Conservation (phyloP, 2,329 filamentous ascomycete genomes). For the Nigrospora sphaerica region DNA sequence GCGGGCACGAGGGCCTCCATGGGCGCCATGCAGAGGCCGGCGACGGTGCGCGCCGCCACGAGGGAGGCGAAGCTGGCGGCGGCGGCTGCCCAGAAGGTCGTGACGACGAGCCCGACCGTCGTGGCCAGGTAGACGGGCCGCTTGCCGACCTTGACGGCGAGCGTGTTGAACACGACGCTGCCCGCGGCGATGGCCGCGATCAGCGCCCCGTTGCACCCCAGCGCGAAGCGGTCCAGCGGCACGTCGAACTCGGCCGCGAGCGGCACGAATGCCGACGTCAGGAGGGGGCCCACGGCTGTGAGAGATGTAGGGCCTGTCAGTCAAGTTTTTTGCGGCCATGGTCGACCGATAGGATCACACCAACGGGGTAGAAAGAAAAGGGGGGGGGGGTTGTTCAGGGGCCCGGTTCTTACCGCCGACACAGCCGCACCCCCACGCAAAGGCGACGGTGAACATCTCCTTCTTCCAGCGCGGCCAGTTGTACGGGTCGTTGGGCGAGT, state of each 20-base stretch:
- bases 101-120: constrained; percentile 37
- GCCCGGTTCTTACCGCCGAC: constrained; percentile 25
- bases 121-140: constrained; percentile 41
- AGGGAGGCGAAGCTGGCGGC: constrained; percentile 36
- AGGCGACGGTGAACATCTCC: constrained; percentile 24
- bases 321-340: neutral
- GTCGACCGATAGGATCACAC: neutral
- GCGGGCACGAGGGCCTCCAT: constrained; percentile 46
- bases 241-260: constrained; percentile 24
- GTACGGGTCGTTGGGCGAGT: constrained; percentile 38
- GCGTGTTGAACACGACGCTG: constrained; percentile 40
- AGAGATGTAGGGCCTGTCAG: neutral
- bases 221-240: constrained; percentile 21
- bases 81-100: constrained; percentile 38
- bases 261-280: constrained; percentile 26
- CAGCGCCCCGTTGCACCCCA: constrained; percentile 25
- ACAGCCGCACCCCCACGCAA: constrained; percentile 30
- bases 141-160: constrained; percentile 42
- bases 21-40: constrained; percentile 41
- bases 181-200: constrained; percentile 27
- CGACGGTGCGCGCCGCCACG: constrained; percentile 36
- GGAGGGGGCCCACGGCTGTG: constrained; percentile 28
- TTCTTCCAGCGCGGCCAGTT: constrained; percentile 11
- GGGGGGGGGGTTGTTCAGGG: neutral
- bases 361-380: neutral